phyloP scores from a whole-genome alignment of 164 flowering plant species.

The Aristolochia californica region DNA sequence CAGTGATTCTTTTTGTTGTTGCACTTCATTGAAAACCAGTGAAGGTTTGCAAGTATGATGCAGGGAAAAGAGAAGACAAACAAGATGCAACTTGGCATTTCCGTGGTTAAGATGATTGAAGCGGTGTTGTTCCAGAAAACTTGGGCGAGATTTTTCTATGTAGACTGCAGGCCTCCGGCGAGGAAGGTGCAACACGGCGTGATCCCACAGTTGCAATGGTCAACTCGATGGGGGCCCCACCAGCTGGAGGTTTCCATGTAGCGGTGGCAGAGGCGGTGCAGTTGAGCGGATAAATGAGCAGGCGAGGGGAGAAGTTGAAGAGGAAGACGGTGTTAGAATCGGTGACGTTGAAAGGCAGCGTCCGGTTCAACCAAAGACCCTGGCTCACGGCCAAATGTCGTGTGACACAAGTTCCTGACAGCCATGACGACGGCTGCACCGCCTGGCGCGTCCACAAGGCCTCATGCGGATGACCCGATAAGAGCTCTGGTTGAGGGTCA shows the following conservation, averaged over 20 bases:
- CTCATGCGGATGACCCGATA: conserved; percentile 33
- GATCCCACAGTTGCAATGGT: conserved; percentile 1
- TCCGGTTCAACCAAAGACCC: conserved; percentile 49
- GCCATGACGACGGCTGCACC: conserved; percentile 50
- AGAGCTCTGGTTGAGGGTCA: conserved; percentile 49
- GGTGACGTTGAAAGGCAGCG: conserved; percentile 55
- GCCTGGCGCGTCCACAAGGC: conserved; percentile 34
- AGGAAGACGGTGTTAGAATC: conserved; percentile 55
- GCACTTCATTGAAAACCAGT: no score
- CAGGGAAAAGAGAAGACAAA: no score
- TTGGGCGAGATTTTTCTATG: no score
- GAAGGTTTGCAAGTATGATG: no score
- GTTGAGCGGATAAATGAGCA: conserved; percentile 51
- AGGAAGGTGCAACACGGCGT: conserved; percentile 48
- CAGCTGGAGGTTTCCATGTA: conserved; percentile 40
- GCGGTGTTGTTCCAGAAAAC: no score
- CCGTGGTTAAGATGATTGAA: no score
- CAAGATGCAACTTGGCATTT: no score
- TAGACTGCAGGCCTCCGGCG: conserved; percentile 65
- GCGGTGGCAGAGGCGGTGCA: conserved; percentile 45
- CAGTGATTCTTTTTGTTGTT: no score
- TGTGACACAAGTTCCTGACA: conserved; percentile 33
- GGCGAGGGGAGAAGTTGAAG: conserved; percentile 53
- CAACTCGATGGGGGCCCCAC: neutral
- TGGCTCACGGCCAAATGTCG: conserved; percentile 38